Base-by-base conservation (phyloP, 192 early-diverging fungal species). In the Coemansia sp. region DNA sequence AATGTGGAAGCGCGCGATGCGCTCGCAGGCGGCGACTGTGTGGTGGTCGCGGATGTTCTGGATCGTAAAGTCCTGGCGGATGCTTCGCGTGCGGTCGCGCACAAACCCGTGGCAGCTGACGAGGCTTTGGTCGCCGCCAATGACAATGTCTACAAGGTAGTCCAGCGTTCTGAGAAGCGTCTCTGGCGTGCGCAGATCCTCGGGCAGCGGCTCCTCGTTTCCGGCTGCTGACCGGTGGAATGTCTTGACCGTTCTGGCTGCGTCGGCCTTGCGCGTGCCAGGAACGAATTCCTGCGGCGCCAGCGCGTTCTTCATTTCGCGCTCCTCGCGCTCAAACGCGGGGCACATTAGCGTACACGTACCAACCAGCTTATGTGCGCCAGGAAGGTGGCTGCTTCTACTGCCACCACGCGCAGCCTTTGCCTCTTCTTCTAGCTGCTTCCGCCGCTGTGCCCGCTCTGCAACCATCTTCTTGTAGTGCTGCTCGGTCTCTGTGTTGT, bases 291-390 rank as follows among this genome's bases (percentile, higher is more conserved):
- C 94, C 62, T 93, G 89, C 26, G 73, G 67, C 59, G 89, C 88
- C 38, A 96, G 64, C 45, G 77, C 85, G 62, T 92, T 89, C 52
- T 92, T 90, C 52, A 87, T 86, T 58, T 94, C 91, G 33, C 95
- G 85, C 63, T 96, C 94, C 53, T 92, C 84, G 16, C 92, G 85
- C 77, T 98, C 95, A 69, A 88, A 95, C 67, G 89, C 88, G 0
- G 95, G 92, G 75, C 94, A 95, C 94, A 96, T 98, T 30, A 90
- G 88, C 67, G 75, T 67, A 60, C 95, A 98, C 2, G 92, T 92
- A 12, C 92, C 94, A 18, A 88, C 75, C 57, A 98, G 55, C 39
- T 71, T 66, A 6, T 35, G n/a, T 1, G 94, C 94, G 33, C 93
- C 88, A 35, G 86, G 77, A 38, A 94, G 75, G 5, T 76, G 59